Evolutionary conservation across 2,329 filamentous ascomycete genomes (phyloP), one percentile per base, ranked within the genome.

Genomic region (Pestalotiopsis sp.): DNA sequence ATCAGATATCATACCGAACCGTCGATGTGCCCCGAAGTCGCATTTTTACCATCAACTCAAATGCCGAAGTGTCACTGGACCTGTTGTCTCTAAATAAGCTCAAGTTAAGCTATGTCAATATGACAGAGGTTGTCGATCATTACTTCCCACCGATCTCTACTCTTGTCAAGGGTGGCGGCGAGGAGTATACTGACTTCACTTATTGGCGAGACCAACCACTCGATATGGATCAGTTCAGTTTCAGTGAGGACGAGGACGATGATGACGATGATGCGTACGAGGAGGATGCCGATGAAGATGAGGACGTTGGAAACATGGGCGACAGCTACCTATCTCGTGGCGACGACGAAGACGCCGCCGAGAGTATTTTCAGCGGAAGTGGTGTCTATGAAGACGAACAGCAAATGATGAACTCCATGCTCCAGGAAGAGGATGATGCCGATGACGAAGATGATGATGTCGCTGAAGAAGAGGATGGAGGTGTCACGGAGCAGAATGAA

Each of bases 11-110:
- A 66, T 99, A 99, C 79, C 92, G 96, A 70, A 96, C 93, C 4
- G 96, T 99, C 67, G 97, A 97, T 78, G 97, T 99, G 56, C 96
- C 96, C 0, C 92, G 93, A 66, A 97, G 92, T 27, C 89, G 96
- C 66, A 99, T 99, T 74, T 99, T 99, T 81, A 98, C 96, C 17
- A 99, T 99, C 85, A 99, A 99, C 81, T 96, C 94, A 67, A 97
- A 98, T 77, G 95, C 95, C 1, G 96, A 99, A 80, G 95, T 99
- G 38, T 95, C 92, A 36, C 84, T 99, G 25, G 95, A 98, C 78
- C 84, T 99, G 59, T 84, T 98, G 58, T 95, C 91, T 71, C 86
- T 98, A 67, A 98, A 97, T 82, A 97, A 94, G 79, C 93, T 98
- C 79, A 97, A 96, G 83, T 95, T 97, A 76, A 97, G 93, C 72